Evolutionary conservation across 2,329 filamentous ascomycete species (phyloP).

Genomic region (Cladosporium sp.): DNA sequence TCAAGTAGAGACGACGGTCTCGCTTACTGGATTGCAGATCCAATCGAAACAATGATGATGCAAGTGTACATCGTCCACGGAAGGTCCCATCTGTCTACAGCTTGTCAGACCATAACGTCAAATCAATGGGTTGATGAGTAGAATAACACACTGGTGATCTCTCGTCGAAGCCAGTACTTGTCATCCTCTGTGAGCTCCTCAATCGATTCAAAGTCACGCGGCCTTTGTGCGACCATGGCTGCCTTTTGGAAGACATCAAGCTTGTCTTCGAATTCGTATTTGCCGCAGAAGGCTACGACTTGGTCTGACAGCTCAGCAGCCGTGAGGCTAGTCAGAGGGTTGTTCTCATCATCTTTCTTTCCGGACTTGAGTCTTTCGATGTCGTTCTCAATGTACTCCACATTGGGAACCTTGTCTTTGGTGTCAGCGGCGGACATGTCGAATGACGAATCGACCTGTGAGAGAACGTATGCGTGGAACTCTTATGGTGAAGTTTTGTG

Average conservation of each 20-base stretch:
- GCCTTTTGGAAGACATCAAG: conserved; percentile 45
- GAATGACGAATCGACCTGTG: background rate
- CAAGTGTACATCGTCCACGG: conserved; percentile 46
- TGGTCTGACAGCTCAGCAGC: conserved; percentile 13
- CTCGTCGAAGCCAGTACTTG: conserved; percentile 38
- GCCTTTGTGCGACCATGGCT: conserved; percentile 47
- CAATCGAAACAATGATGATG: conserved; percentile 49
- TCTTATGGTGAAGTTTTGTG: background rate
- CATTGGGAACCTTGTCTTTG: conserved; percentile 9
- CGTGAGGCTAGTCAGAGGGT: conserved; percentile 14
- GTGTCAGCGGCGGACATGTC: conserved; percentile 6
- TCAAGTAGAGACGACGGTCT: background rate
- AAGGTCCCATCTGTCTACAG: conserved; percentile 44
- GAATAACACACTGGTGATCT: conserved; percentile 34
- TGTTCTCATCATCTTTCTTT: conserved; percentile 1
- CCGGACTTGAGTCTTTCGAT: conserved; percentile 10
- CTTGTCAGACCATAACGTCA: background rate
- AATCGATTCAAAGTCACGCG: conserved; percentile 41
- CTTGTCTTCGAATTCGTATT: conserved; percentile 15
- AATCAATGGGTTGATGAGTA: background rate
- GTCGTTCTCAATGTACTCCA: conserved; percentile 15
- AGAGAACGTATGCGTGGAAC: background rate
- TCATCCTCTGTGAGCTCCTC: conserved; percentile 41
- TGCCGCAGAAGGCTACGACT: conserved; percentile 15
- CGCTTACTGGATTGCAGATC: conserved; percentile 43